Base-by-base conservation (phyloP, 2,329 filamentous ascomycete species). In the Talaromyces atroroseus region DNA sequence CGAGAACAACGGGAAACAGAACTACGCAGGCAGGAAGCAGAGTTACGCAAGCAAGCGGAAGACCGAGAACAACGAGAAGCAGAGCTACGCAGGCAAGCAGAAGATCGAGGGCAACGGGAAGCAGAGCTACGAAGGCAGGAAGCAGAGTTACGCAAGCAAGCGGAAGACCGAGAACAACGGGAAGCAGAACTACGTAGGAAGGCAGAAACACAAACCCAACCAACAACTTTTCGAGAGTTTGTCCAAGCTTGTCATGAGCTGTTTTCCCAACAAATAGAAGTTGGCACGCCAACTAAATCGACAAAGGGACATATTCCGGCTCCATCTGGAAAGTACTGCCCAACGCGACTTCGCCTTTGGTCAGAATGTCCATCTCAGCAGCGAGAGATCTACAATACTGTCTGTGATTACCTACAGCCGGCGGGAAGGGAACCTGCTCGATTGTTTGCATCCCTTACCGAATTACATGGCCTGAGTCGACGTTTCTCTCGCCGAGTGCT, bases 321-420 rank as follows among this genome's bases (percentile, higher is more conserved):
- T 38, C 65, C 62, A 10, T 63, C 52, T 7, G 62, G 62, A 21
- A 68, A 68, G 56, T 58, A 61, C 49, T 69, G 63, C 54, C 67
- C 63, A 7, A 59, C 40, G 24, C 52, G 56, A 49, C 58, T 68
- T 20, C 47, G 54, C 26, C 45, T 21, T 20, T 69, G 61, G 65
- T 48, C 51, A 12, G 61, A 66, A 34, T 69, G 61, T 49, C 34
- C 57, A 57, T 36, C 14, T 10, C 18, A 58, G 42, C 59, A 67
- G 53, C 48, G 56, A 53, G 52, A 61, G 18, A 59, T 68, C 10
- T 66, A 64, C 34, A 36, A 57, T 8, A 36, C 50, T 18, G 60
- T 69, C 20, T 57, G 24, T n/a, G 11, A 24, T 12, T 60, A 64
- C 47, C 50, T 68, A 4, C 40, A 63, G 42, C 52, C 58, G 20